Base-by-base conservation (phyloP, 768 basidiomycete species). In the Cystofilobasidium capitatum region DNA sequence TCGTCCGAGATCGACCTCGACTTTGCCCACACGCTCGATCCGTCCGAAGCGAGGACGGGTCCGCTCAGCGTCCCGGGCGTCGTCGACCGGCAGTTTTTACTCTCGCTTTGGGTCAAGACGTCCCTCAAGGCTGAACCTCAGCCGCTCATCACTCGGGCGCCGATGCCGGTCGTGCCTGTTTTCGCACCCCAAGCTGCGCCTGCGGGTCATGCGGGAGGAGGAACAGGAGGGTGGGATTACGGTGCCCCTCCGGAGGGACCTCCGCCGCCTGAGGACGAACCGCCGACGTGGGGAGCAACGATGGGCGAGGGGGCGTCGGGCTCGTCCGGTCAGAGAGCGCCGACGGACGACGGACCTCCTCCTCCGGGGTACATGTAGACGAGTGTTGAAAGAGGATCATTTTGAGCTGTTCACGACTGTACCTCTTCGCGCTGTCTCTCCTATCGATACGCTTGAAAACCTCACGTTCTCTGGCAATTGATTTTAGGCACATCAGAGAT, bases 91-190 rank as follows among this genome's bases (percentile, higher is more conserved):
- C 13, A 7, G 5, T 55, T 55, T 31, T 31, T 55, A 2, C 51
- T 55, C 29, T 31, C 51, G 51, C 51, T 55, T 31, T 55, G 51
- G 51, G 51, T 55, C 9, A 55, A 55, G 31, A 55, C 51, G 51
- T 55, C 51, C 16, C 51, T 55, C 51, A 31, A 31, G 26, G 14
- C 26, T 8, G 9, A 8, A 14, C 51, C 51, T 6, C 51, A 55
- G 51, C 4, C 2, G 7, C 17, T 55, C 31, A 31, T 55, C 51
- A 17, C 29, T 26, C 51, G 29, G 6, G 51, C 20, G 2, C 8
- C 3, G 51, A 16, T 55, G 6, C 51, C 51, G 12, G 26, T 55
- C 31, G 26, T 22, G 5, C 29, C 29, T 1, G 51, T 20, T 13
- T 17, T n/a, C 47, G 5, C 51, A n/a, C 17, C 51, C 29, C 14